Base-by-base conservation (phyloP, 495 filamentous ascomycete genomes). In the Penicillium arizonense region DNA sequence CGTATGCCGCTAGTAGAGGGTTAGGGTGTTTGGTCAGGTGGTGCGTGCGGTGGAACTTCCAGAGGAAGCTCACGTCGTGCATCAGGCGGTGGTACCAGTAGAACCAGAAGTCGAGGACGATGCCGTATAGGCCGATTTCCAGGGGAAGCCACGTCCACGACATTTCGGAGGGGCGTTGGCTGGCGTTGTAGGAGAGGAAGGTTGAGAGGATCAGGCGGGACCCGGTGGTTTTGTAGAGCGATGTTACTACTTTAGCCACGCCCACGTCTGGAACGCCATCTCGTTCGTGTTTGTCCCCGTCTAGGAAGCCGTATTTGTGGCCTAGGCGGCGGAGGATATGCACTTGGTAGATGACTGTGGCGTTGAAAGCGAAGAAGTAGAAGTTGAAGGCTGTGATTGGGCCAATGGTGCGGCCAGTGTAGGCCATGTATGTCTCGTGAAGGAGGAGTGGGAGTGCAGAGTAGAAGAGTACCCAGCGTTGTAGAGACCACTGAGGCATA, bases 71-170 rank as follows among this genome's bases (percentile, higher is more conserved):
- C 45, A 71, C 63, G 47, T 75, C 72, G 44, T 75, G 72, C 72
- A 74, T 74, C 6, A 69, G 47, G 4, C 70, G 70, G 49, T 75
- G 72, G 21, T 72, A 75, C 67, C 69, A 71, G 53, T 75, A 75
- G 60, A 71, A 75, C 72, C 72, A 75, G 48, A 75, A 75, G 56
- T 75, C 72, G 47, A 75, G 72, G 20, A 75, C 56, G 16, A 74
- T 67, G 4, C 67, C 70, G 40, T 75, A 75, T 0, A 75, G 56
- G 3, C 72, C 72, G 20, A 72, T 70, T 40, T 74, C 58, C 6
- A 75, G 59, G 1, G 67, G 65, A 3, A 75, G 68, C 65, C 65
- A 71, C 20, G 18, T 41, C 68, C 68, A 75, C 49, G 89, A 84
- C 66, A 75, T 88, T 3, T 55, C 26, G 2, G 50, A 52, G 12